These are phyloP conservation scores for Pterocarpus santalinus DNA, from an alignment of 306 rosid genomes.

Conservation along the genomic window DNA sequence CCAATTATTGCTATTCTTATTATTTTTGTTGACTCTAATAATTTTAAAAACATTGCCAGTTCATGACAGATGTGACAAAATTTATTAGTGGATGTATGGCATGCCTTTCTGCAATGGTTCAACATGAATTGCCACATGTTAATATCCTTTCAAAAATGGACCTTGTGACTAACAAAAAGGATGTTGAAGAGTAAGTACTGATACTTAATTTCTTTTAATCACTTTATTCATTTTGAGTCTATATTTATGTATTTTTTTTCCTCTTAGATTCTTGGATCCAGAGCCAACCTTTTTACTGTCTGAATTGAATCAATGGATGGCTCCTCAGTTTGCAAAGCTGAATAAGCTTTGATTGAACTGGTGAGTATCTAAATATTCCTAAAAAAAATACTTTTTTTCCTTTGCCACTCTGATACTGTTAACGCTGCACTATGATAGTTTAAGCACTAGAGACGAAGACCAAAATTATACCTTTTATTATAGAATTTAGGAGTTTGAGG, in stretches of 20 bases:
- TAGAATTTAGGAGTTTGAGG: neutral
- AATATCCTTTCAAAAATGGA: slow-evolving; percentile 97
- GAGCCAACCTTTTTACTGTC: slow-evolving; percentile 77
- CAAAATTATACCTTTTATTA: neutral
- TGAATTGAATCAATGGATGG: slow-evolving; percentile 84
- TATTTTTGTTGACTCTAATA: slow-evolving; percentile 27
- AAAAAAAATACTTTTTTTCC: neutral
- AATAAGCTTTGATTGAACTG: slow-evolving; percentile 86
- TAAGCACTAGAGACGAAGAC: neutral
- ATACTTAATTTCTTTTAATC: slow-evolving; percentile 6
- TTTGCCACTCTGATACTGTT: neutral
- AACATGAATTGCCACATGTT: slow-evolving; percentile 91
- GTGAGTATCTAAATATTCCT: slow-evolving; percentile 47
- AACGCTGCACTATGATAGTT: neutral
- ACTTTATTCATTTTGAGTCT: slow-evolving; percentile 29
- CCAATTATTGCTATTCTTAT: neutral
- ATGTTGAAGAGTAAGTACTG: slow-evolving; percentile 72
- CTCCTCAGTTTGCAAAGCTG: slow-evolving; percentile 87
- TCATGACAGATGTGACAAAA: slow-evolving; percentile 91
- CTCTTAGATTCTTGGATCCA: slow-evolving; percentile 77
- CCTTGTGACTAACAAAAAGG: slow-evolving; percentile 81
- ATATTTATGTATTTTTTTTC: neutral
- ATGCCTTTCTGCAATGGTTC: slow-evolving; percentile 86
- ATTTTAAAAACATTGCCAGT: slow-evolving; percentile 53
- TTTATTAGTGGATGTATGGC: slow-evolving; percentile 97